phyloP scores from a whole-genome alignment of 139 green algal species.

The Nannochloris sp. region DNA sequence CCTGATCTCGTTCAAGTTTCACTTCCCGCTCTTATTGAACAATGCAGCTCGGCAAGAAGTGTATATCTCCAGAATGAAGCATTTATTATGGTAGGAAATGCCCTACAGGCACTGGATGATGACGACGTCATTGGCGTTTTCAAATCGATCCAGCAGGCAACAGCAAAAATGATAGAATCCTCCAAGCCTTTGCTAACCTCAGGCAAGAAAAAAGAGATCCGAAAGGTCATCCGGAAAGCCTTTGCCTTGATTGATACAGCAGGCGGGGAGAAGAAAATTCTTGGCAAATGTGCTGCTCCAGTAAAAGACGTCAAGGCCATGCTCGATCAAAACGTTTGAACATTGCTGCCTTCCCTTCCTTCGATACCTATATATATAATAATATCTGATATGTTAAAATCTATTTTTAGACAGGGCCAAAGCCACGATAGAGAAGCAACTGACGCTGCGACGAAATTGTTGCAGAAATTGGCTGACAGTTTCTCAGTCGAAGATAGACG shows the following conservation, averaged over 20 bases:
- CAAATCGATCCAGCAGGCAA: background rate
- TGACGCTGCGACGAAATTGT: slow-evolving; percentile 38
- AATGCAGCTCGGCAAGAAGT: slow-evolving; percentile 15
- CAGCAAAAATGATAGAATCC: background rate
- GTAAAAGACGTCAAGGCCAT: no score
- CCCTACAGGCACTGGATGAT: background rate
- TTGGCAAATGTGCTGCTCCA: no score
- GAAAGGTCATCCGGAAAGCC: background rate
- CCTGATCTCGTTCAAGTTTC: slow-evolving; percentile 1
- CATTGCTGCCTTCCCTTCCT: background rate
- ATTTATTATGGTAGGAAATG: slow-evolving; percentile 20
- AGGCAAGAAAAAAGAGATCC: background rate
- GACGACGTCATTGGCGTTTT: background rate
- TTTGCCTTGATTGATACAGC: no score
- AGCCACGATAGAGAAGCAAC: background rate
- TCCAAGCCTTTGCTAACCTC: background rate
- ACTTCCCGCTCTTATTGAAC: slow-evolving; percentile 8
- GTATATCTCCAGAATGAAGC: slow-evolving; percentile 29
- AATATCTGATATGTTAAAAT: background rate
- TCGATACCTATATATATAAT: background rate
- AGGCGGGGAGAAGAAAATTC: no score
- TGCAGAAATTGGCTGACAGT: slow-evolving; percentile 65
- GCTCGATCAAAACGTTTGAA: no score
- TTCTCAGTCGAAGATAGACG: slow-evolving; percentile 63
- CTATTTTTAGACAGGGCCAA: slow-evolving; percentile 1